These are phyloP conservation scores for Tremella fuciformis DNA, from an alignment of 768 basidiomycete genomes.

Conservation along the genomic window DNA sequence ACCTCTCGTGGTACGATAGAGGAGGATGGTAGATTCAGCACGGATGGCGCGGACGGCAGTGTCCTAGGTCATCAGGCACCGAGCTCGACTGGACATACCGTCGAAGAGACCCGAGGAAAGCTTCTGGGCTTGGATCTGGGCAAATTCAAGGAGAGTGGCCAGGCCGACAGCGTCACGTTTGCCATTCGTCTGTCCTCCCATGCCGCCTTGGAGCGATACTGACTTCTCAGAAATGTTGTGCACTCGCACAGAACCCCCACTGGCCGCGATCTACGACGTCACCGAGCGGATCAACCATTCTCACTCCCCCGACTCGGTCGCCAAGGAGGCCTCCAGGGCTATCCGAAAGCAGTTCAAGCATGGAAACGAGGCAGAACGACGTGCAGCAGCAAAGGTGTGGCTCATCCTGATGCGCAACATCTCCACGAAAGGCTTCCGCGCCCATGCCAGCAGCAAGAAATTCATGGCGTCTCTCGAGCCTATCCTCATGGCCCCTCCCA, in stretches of 20 bases:
- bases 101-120: slow-evolving; percentile 15
- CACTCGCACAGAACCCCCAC: slow-evolving; percentile 48
- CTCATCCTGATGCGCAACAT: slow-evolving; percentile 84
- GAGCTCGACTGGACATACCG: slow-evolving; percentile 25
- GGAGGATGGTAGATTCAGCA: slow-evolving; percentile 16
- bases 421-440: slow-evolving; percentile 64
- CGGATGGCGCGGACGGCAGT: slow-evolving; percentile 14
- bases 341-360: slow-evolving; percentile 79
- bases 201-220: neutral
- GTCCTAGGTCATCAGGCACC: slow-evolving; percentile 28
- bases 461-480: slow-evolving; percentile 28
- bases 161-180: slow-evolving; percentile 27
- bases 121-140: slow-evolving; percentile 18
- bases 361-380: slow-evolving; percentile 31
- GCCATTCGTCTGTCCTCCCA: slow-evolving; percentile 39
- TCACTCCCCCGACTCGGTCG: slow-evolving; percentile 61
- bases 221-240: slow-evolving; percentile 28
- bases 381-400: slow-evolving; percentile 60
- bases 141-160: slow-evolving; percentile 9
- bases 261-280: slow-evolving; percentile 75
- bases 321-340: slow-evolving; percentile 80
- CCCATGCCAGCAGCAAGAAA: slow-evolving; percentile 37
- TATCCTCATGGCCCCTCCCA: slow-evolving; percentile 32
- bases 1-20: neutral
- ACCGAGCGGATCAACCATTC: slow-evolving; percentile 71